Evolutionary conservation across 768 basidiomycete species (phyloP).

Genomic region (Lentinula raphanica): DNA sequence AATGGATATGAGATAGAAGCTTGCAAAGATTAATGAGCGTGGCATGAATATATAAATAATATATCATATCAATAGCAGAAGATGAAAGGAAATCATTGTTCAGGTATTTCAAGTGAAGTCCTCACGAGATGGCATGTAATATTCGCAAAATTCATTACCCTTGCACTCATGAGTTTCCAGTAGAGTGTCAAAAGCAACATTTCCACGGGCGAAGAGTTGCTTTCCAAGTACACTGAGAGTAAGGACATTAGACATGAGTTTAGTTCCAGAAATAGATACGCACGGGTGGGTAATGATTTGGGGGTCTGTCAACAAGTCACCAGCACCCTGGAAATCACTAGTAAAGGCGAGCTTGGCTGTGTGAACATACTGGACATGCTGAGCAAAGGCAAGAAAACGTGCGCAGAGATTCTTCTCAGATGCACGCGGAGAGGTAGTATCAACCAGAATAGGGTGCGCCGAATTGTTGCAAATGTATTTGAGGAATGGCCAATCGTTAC

Average conservation of each 20-base stretch:
- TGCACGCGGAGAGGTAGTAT: not conserved
- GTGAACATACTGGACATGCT: not conserved
- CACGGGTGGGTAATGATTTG: not conserved
- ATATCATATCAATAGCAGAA: too few relatives aligned
- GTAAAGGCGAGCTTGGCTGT: not conserved
- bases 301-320: not conserved
- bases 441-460: not conserved
- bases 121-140: not conserved
- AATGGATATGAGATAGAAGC: too few relatives aligned
- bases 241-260: too few relatives aligned
- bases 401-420: conserved; percentile 19
- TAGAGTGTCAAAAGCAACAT: not conserved
- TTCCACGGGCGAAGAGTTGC: not conserved
- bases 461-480: not conserved
- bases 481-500: not conserved
- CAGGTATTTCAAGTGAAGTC: not conserved
- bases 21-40: too few relatives aligned
- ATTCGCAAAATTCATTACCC: not conserved
- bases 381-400: not conserved
- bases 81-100: too few relatives aligned
- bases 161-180: not conserved
- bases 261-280: not conserved
- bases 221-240: not conserved
- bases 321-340: not conserved
- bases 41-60: too few relatives aligned